Conservation (phyloP, 305 asterid species). For the Solanum aculeatissimum region DNA sequence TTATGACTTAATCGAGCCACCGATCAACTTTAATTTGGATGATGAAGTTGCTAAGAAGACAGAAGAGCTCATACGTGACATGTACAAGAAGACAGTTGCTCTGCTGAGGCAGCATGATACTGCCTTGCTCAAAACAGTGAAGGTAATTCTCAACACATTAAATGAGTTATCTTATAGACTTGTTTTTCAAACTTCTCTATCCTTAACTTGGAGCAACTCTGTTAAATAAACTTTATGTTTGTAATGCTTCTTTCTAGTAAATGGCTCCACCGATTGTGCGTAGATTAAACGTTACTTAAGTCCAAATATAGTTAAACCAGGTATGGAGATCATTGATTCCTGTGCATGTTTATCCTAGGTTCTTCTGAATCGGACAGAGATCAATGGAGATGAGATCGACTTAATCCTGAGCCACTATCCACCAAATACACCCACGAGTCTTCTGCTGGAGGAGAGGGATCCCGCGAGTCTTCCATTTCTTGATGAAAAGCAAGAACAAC, state of each 20-base stretch:
- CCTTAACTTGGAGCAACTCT: background rate
- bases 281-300: background rate
- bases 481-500: slow-evolving; percentile 25
- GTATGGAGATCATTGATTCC: background rate
- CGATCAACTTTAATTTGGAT: slow-evolving; percentile 71
- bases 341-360: slow-evolving; percentile 33
- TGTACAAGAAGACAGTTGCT: slow-evolving; percentile 58
- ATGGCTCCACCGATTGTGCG: background rate
- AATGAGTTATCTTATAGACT: background rate
- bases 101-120: slow-evolving; percentile 71
- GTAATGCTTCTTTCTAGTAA: background rate
- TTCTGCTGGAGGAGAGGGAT: slow-evolving; percentile 57
- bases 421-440: slow-evolving; percentile 51
- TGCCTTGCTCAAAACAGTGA: slow-evolving; percentile 79
- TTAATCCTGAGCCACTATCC: slow-evolving; percentile 67
- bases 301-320: background rate
- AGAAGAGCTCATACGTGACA: slow-evolving; percentile 53
- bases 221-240: background rate
- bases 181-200: background rate
- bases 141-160: slow-evolving; percentile 29
- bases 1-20: slow-evolving; percentile 63
- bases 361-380: slow-evolving; percentile 68
- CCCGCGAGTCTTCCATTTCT: slow-evolving; percentile 68
- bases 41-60: slow-evolving; percentile 78
- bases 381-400: slow-evolving; percentile 70